Evolutionary conservation across 2,329 filamentous ascomycete species (phyloP), one percentile per base, ranked within the genome.

Genomic region (Colletotrichum graminicola): DNA sequence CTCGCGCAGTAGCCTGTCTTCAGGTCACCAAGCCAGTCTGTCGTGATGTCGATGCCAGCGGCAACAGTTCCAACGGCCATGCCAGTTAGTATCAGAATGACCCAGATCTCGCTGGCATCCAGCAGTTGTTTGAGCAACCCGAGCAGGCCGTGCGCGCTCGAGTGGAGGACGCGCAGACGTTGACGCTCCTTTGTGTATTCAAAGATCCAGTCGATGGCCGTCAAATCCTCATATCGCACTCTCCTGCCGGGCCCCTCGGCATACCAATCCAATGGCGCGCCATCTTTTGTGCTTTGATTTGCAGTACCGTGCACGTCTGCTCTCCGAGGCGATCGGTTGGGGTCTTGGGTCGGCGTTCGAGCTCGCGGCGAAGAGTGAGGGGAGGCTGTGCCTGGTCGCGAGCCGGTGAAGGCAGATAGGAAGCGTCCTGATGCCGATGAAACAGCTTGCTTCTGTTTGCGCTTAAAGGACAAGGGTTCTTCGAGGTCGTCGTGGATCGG

Each of bases 181-280:
- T 97, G 94, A 26, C 96, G 90, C 83, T 99, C 96, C 81, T 98
- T 98, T 63, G 93, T 96, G 79, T 98, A 97, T 81, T 99, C 96
- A 77, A 97, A 98, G 79, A 98, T 98, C 96, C 96, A 99, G 84
- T 99, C 96, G 80, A 99, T 99, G 70, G 96, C 95, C 21, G 95
- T 98, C 80, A 98, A 86, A 82, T 99, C 93, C 78, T 98, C 95
- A 83, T 99, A 99, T 66, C 93, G 95, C 47, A 98, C 95, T 78
- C 96, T 90, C 64, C 94, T 90, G 1, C 95, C 95, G 0, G 94
- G 94, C 0, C 94, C 94, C 81, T 98, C 95, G 59, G 92, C 88
- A 79, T 97, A 93, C 95, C 95, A 98, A 80, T 98, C 95, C 56
- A 87, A 80, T 5, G 86, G 81, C 39, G 79, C 77, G 63, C 82